Evolutionary conservation across 345 rosid genomes (phyloP), one percentile per base, ranked within the genome.

Genomic region (Gossypium raimondii): DNA sequence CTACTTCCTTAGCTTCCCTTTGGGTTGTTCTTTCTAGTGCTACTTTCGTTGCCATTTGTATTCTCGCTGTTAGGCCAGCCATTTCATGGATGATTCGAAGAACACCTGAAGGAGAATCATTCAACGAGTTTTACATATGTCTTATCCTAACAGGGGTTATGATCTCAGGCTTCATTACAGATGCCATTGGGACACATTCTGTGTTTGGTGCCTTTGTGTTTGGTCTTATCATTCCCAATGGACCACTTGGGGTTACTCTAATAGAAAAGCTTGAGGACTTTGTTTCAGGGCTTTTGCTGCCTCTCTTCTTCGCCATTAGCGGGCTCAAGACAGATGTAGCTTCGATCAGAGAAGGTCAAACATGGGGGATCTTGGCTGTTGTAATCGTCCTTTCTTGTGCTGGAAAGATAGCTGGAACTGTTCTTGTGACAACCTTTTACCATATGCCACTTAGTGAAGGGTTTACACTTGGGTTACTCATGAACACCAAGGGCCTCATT

Each of bases 211-310:
- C 99, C 0, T 95, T 95, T 75, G 87, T 95, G 70, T 95, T 87
- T 58, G 98, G 99, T 50, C 86, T 95, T 51, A 82, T 95, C 55
- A 93, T 93, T 61, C 99, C 99, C 0, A 93, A 93, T 60, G 99
- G 98, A 47, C 97, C 96, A 6, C 89, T 95, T 12, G 98, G 94
- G 50, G 88, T 93, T 27, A 90, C 98, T 34, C 87, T 95, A 8
- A 85, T 93, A 27, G 99, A 95, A 67, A 95, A 91, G 83, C 90
- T 95, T 6, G 99, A 95, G 79, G 99, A 95, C 76, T 95, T 95
- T 60, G 93, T 95, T 16, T 93, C 97, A 1, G 98, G 98, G n/a
- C 95, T 94, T 77, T 81, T 94, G 47, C 75, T 94, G 7, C 99
- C 99, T 77, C 93, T 95, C 57, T 95, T 89, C 87, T 95, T 93